Base-by-base conservation (phyloP, 495 filamentous ascomycete genomes). In the Aspergillus sclerotioniger region DNA sequence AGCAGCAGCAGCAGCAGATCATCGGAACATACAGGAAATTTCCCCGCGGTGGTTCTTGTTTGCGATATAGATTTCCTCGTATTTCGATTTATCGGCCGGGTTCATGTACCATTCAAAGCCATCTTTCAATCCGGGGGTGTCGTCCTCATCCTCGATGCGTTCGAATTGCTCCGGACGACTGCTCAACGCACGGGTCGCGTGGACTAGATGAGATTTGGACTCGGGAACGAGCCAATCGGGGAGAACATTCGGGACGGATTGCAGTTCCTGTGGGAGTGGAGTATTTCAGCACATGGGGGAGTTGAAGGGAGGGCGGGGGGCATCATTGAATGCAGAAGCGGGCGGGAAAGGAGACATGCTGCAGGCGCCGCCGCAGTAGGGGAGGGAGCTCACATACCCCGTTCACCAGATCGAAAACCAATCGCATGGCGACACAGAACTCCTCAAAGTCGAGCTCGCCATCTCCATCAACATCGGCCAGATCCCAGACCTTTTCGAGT, bases 41-140 rank as follows among this genome's bases (percentile, higher is more conserved):
- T 95, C 87, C 56, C 94, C 94, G 43, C 91, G 88, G 60, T 84
- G 82, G 70, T 92, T 89, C 51, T 90, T 84, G 72, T 90, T 93
- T 60, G 94, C 89, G 57, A 83, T 87, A 72, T 97, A 98, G 69
- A 98, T 98, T 48, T 91, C 89, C 69, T 96, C 90, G 73, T 98
- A 98, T 74, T 95, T 96, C 53, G 84, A 66, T 74, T 91, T 93
- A 70, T 98, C 92, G 41, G 78, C 72, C 1, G 94, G 94, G 58
- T 84, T 89, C 92, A 98, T 98, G 74, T 98, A 98, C 94, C 94
- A 98, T 71, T 98, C 94, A 72, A 98, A 98, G 1, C 92, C 92
- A 74, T 96, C 90, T 69, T 94, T 96, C 53, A 98, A 75, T 6
- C 94, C 91, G 5, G 84, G 83, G 19, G 83, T 84, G 67, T 92